phyloP scores from a whole-genome alignment of 2,329 filamentous ascomycete species.

The Chalaropsis ovoidea region DNA sequence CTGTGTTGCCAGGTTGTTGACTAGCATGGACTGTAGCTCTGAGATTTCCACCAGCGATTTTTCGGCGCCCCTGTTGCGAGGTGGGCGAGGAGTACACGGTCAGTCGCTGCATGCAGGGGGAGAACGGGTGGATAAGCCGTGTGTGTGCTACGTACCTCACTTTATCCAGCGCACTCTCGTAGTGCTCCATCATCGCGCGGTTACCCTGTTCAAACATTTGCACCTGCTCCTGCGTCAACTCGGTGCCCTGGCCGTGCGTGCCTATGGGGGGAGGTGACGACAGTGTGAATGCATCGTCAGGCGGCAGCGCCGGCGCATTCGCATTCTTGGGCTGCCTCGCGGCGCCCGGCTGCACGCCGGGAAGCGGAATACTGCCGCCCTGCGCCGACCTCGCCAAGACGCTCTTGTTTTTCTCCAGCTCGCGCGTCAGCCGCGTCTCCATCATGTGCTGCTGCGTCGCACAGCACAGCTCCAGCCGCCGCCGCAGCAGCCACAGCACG shows the following conservation, averaged over 20 bases:
- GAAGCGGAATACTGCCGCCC: constrained; percentile 17
- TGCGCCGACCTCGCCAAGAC: constrained; percentile 58
- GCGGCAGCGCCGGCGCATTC: constrained; percentile 18
- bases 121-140: neutral
- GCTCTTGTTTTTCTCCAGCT: constrained; percentile 82
- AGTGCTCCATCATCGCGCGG: constrained; percentile 82
- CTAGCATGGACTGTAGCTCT: constrained; percentile 80
- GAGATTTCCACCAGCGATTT: constrained; percentile 86
- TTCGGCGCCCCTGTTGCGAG: constrained; percentile 59
- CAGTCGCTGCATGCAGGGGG: constrained; percentile 9
- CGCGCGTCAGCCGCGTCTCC: constrained; percentile 72
- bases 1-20: constrained; percentile 74
- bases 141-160: constrained; percentile 57
- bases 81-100: constrained; percentile 6
- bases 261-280: constrained; percentile 26
- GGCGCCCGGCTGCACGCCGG: constrained; percentile 26
- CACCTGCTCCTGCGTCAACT: constrained; percentile 71
- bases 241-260: constrained; percentile 33
- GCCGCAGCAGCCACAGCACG: constrained; percentile 71
- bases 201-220: constrained; percentile 93
- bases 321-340: neutral
- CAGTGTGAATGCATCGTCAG: constrained; percentile 26
- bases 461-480: constrained; percentile 64
- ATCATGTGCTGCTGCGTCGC: constrained; percentile 83
- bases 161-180: constrained; percentile 88